Base-by-base conservation (phyloP, 495 filamentous ascomycete species). In the Hypoxylon fuscum region DNA sequence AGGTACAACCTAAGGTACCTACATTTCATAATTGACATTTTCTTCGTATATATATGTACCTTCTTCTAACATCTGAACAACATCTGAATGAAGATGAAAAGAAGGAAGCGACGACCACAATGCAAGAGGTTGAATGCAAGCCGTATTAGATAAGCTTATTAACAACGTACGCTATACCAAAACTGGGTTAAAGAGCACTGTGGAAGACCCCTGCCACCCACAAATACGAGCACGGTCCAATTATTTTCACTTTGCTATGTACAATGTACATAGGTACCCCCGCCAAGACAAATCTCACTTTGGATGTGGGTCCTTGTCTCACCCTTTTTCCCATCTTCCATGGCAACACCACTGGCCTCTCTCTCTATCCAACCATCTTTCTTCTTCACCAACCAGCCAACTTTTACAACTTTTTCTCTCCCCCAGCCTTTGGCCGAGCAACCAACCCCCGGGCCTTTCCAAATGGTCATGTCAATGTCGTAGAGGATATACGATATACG, bases 361-460 rank as follows among this genome's bases (percentile, higher is more conserved):
- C 20, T 17, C 20, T 34, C 32, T 10, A 22, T 35, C 40, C 51
- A 44, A 15, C 25, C 42, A 29, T 15, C 22, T 45, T n/a, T 12
- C 1, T 31, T 23, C 18, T 18, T n/a, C 20, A 6, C 0, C 23
- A 15, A 11, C 27, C 20, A 43, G 3, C 41, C 25, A 27, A 27
- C 25, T 27, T 27, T 8, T n/a, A n/a, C 25, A 27, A 27, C 25
- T 4, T 27, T 8, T 27, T 8, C 25, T 4, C 4, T 37, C 45
- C 48, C 43, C 49, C 49, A n/a, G 50, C 55, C 34, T 66, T 61
- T 66, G 56, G 62, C 62, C 56, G 51, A 66, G 62, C 62, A 66
- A 66, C 55, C 43, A 59, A 44, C 41, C 45, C 18, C 38, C 51
- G 38, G 21, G 5, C 38, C 41, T n/a, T n/a, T n/a, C n/a, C n/a